A percentile compares a stretch with the other conserved stretches of the same genome.
These are phyloP conservation scores for Tulasnella sp. DNA, from an alignment of 768 basidiomycete species.

Conservation along the genomic window DNA sequence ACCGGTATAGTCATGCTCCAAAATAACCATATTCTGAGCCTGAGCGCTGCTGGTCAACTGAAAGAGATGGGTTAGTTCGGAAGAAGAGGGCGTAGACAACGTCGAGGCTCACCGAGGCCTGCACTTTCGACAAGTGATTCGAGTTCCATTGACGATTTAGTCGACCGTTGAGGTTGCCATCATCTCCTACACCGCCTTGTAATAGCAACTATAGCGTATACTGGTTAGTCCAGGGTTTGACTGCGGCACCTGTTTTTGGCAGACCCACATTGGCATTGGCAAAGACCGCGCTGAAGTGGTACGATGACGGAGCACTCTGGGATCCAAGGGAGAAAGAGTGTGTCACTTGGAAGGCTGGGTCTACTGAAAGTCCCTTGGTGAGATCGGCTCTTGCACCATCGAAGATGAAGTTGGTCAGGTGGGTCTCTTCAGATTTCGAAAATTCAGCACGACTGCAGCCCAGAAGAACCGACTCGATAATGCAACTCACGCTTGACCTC, in stretches of 20 bases:
- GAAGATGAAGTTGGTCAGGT: constrained; percentile 89
- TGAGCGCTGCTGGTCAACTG: constrained; percentile 62
- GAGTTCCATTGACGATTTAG: constrained; percentile 84
- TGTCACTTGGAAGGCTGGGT: constrained; percentile 96
- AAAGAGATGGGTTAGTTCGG: constrained; percentile 21
- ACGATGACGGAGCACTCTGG: constrained; percentile 72
- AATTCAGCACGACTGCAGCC: background rate
- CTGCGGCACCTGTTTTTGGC: background rate
- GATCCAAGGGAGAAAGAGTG: constrained; percentile 92
- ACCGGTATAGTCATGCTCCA: constrained; percentile 92
- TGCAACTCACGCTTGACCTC: constrained; percentile 72
- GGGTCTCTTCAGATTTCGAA: constrained; percentile 54
- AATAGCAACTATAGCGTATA: constrained; percentile 60
- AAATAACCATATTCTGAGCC: constrained; percentile 83
- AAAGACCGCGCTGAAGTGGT: constrained; percentile 92
- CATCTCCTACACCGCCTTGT: constrained; percentile 91
- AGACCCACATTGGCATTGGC: constrained; percentile 65
- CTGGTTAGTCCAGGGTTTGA: background rate
- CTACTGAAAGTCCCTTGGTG: constrained; percentile 83
- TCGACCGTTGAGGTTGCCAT: constrained; percentile 81
- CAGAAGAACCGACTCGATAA: background rate
- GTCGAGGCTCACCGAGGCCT: constrained; percentile 61
- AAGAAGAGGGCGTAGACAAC: background rate
- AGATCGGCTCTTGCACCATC: constrained; percentile 96
- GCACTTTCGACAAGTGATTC: constrained; percentile 70